These are phyloP conservation scores for Blastomyces gilchristii DNA, from an alignment of 2,329 filamentous ascomycete genomes.

Conservation along the genomic window DNA sequence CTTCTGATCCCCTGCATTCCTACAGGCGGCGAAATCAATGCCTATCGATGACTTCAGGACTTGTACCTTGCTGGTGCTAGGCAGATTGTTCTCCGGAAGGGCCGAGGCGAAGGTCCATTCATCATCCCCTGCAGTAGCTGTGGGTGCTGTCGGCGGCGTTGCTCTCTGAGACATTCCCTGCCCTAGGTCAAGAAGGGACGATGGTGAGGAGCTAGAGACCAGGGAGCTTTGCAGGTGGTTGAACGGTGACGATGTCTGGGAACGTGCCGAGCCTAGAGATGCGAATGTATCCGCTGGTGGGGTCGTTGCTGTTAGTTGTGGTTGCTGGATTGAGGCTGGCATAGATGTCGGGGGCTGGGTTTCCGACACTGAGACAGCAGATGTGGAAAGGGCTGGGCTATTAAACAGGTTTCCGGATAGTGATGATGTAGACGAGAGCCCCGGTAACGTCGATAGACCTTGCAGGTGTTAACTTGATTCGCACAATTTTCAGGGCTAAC, in stretches of 20 bases:
- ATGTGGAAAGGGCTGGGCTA: conserved; percentile 49
- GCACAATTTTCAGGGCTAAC: background rate
- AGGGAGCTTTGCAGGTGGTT: conserved; percentile 20
- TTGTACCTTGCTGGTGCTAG: conserved; percentile 52
- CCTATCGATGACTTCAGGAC: conserved; percentile 62
- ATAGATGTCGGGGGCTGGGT: conserved; percentile 41
- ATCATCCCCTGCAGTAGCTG: conserved; percentile 55
- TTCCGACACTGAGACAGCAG: conserved; percentile 38
- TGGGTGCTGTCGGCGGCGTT: conserved; percentile 13
- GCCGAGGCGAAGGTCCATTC: conserved; percentile 92
- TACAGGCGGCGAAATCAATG: conserved; percentile 63
- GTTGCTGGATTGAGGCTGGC: conserved; percentile 18
- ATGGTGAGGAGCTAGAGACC: conserved; percentile 17
- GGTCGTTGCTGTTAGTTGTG: conserved; percentile 30
- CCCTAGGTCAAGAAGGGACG: conserved; percentile 27
- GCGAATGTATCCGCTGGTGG: conserved; percentile 50
- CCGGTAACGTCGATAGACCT: conserved; percentile 6
- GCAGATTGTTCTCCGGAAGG: conserved; percentile 53
- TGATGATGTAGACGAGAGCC: conserved; percentile 30
- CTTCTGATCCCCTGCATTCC: conserved; percentile 42
- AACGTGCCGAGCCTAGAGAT: conserved; percentile 43
- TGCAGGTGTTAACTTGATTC: conserved; percentile 20
- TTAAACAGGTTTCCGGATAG: conserved; percentile 42
- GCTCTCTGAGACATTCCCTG: conserved; percentile 13
- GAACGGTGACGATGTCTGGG: conserved; percentile 39